phyloP scores from a whole-genome alignment of 768 basidiomycete genomes.

The Pluteus cervinus region DNA sequence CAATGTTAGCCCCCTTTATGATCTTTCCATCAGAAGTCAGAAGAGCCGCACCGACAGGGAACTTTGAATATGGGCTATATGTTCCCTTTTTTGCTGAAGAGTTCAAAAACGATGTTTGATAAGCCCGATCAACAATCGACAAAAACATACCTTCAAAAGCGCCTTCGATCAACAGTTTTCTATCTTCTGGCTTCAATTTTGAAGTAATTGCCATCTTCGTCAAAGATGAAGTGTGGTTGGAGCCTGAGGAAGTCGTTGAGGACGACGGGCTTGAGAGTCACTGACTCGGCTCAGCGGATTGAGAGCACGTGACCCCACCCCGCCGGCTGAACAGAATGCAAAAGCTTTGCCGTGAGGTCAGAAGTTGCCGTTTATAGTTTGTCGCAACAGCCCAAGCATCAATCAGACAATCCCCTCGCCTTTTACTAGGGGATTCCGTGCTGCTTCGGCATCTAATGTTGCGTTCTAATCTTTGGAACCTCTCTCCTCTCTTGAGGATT shows the following conservation, averaged over 20 bases:
- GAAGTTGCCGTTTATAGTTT: neutral
- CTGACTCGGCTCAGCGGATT: too few relatives aligned
- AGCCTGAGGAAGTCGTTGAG: too few relatives aligned
- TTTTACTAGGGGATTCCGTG: conserved; percentile 16
- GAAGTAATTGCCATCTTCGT: too few relatives aligned
- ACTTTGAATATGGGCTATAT: conserved; percentile 86
- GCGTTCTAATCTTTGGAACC: conserved; percentile 13
- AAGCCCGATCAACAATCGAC: neutral
- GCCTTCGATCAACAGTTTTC: conserved; percentile 44
- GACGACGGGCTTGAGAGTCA: too few relatives aligned
- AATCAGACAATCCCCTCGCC: conserved; percentile 15
- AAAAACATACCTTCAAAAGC: conserved; percentile 49
- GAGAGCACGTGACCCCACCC: conserved; percentile 2
- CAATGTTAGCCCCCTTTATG: conserved; percentile 85
- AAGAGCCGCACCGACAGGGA: conserved; percentile 88
- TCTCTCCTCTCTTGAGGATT: too few relatives aligned
- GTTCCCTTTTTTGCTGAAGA: conserved; percentile 58
- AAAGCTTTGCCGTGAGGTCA: neutral
- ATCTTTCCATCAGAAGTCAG: conserved; percentile 63
- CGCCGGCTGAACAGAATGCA: conserved; percentile 7
- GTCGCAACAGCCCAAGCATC: conserved; percentile 12
- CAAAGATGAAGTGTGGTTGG: too few relatives aligned
- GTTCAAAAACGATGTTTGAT: neutral
- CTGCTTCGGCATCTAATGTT: conserved; percentile 11
- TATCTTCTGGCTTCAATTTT: too few relatives aligned